Conservation (phyloP, 2,329 filamentous ascomycete genomes). For the Pseudogymnoascus sp. region DNA sequence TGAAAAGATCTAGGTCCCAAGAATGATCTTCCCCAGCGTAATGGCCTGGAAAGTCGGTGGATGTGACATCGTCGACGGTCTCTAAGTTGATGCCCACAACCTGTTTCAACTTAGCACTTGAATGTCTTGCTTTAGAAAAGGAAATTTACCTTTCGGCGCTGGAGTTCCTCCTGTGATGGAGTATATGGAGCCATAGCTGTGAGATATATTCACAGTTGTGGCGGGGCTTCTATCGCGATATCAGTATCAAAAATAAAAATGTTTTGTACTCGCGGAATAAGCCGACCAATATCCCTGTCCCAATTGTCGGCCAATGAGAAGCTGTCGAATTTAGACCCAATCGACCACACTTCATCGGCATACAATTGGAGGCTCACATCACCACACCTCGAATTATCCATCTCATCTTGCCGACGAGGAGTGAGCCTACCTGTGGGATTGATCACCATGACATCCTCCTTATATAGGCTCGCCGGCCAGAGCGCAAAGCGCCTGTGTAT, state of each 20-base stretch:
- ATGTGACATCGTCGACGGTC: slow-evolving; percentile 81
- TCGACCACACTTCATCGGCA: slow-evolving; percentile 11
- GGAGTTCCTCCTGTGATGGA: slow-evolving; percentile 50
- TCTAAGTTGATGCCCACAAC: slow-evolving; percentile 83
- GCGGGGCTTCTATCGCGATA: slow-evolving; percentile 10
- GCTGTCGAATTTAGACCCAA: slow-evolving; percentile 10
- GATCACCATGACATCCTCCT: slow-evolving; percentile 60
- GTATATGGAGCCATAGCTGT: slow-evolving; percentile 39
- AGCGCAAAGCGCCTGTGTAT: slow-evolving; percentile 62
- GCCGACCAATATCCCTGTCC: neutral
- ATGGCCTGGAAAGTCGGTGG: slow-evolving; percentile 87
- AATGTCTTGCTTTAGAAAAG: neutral
- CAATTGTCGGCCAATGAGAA: neutral
- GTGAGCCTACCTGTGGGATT: slow-evolving; percentile 6
- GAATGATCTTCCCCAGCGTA: slow-evolving; percentile 80
- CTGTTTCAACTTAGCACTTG: slow-evolving; percentile 38
- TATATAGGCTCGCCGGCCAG: slow-evolving; percentile 67
- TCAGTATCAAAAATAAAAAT: slow-evolving; percentile 11
- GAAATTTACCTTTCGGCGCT: slow-evolving; percentile 50
- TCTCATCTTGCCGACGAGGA: slow-evolving; percentile 15
- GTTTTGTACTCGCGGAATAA: slow-evolving; percentile 6
- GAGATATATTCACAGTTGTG: neutral
- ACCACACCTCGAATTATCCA: slow-evolving; percentile 8
- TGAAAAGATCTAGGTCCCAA: slow-evolving; percentile 72
- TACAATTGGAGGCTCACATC: slow-evolving; percentile 10